Percentiles rank a stretch among this genome's conserved stretches.
phyloP scores from a whole-genome alignment of 441 rosid species.

The Flueggea neowawraea region DNA sequence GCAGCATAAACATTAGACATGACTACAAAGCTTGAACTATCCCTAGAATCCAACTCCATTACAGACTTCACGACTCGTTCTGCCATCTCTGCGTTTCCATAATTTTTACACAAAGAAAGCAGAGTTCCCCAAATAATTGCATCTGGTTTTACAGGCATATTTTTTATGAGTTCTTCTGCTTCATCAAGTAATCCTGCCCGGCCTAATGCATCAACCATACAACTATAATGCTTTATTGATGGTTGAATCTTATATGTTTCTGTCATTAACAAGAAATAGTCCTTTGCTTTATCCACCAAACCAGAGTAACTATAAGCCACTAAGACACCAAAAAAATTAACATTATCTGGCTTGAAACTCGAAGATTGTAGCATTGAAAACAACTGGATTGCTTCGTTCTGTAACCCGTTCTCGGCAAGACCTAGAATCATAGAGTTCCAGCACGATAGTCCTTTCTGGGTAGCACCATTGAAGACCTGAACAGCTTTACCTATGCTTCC shows the following conservation, averaged over 20 bases:
- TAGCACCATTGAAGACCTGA: conserved; percentile 34
- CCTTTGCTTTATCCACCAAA: conserved; percentile 36
- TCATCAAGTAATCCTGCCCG: conserved; percentile 42
- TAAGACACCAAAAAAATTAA: conserved; percentile 41
- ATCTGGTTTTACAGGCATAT: conserved; percentile 41
- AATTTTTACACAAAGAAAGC: conserved; percentile 39
- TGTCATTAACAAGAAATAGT: conserved; percentile 42
- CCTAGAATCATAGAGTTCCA: conserved; percentile 60
- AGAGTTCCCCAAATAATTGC: conserved; percentile 48
- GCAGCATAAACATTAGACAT: conserved; percentile 46
- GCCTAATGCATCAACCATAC: conserved; percentile 56
- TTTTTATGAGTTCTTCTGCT: conserved; percentile 41
- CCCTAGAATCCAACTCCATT: conserved; percentile 39
- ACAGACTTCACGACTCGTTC: conserved; percentile 41
- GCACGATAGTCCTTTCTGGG: conserved; percentile 49
- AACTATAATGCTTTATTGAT: conserved; percentile 60
- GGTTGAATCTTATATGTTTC: conserved; percentile 47
- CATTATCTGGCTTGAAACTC: conserved; percentile 26
- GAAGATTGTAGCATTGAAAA: conserved; percentile 51
- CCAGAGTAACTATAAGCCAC: conserved; percentile 52
- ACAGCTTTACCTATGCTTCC: conserved; percentile 52
- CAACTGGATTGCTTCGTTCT: conserved; percentile 37
- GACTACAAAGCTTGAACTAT: conserved; percentile 41
- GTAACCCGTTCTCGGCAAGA: conserved; percentile 36
- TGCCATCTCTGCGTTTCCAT: conserved; percentile 36